Percentiles rank a stretch among this genome's conserved stretches.
Conservation (phyloP, 306 rosid genomes). For the Adenanthera pavonina region DNA sequence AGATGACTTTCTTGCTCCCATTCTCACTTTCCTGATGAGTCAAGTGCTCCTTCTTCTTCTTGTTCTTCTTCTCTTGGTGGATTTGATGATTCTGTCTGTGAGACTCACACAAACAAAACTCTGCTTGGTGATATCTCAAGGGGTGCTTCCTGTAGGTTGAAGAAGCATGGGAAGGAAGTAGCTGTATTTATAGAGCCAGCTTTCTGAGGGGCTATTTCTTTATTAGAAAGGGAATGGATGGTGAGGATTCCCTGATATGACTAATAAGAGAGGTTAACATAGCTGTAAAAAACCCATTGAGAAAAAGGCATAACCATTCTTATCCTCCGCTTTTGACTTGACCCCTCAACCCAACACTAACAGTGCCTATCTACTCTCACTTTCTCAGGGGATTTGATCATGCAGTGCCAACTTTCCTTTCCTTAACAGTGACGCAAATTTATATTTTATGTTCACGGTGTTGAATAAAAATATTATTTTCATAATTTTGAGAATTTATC, state of each 20-base stretch:
- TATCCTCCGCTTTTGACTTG: slow-evolving; percentile 63
- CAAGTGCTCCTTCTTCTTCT: background rate
- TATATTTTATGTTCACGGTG: background rate
- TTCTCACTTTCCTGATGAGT: slow-evolving; percentile 6
- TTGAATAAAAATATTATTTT: no score
- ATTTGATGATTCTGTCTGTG: background rate
- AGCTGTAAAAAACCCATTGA: slow-evolving; percentile 37
- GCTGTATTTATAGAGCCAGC: slow-evolving; percentile 54
- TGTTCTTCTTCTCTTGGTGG: background rate
- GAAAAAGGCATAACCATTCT: slow-evolving; percentile 42
- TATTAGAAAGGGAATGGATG: slow-evolving; percentile 44
- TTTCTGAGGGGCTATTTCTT: background rate
- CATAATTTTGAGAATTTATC: no score
- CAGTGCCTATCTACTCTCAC: background rate
- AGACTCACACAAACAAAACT: background rate
- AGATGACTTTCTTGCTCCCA: slow-evolving; percentile 61
- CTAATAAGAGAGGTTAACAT: slow-evolving; percentile 33
- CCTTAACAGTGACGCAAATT: background rate
- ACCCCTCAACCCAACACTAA: slow-evolving; percentile 12
- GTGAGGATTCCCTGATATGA: slow-evolving; percentile 55
- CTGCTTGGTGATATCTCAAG: slow-evolving; percentile 2
- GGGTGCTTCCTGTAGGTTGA: slow-evolving; percentile 29
- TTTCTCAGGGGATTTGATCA: background rate
- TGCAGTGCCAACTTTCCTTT: slow-evolving; percentile 43
- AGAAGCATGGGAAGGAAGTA: slow-evolving; percentile 27